Conservation (phyloP, 1,284 basidiomycete species). For the Mixia osmundae region DNA sequence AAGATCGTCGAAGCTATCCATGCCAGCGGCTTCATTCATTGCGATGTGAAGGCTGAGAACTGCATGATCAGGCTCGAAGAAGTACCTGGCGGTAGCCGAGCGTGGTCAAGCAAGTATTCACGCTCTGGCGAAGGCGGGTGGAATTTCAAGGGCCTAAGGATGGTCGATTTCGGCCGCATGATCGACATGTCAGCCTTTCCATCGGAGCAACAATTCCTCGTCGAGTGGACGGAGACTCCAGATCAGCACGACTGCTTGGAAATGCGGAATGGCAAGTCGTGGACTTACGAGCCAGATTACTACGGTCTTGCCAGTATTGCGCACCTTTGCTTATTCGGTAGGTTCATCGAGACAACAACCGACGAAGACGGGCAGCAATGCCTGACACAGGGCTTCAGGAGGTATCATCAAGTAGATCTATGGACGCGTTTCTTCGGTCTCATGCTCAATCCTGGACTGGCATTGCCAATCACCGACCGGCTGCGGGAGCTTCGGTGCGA, state of each 20-base stretch:
- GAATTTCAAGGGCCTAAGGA: constrained; percentile 60
- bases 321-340: constrained; percentile 87
- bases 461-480: constrained; percentile 45
- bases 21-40: constrained; percentile 62
- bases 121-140: constrained; percentile 58
- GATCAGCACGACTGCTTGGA: constrained; percentile 76
- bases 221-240: constrained; percentile 50
- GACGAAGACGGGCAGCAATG: constrained; percentile 29
- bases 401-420: constrained; percentile 83
- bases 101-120: constrained; percentile 53
- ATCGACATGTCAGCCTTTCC: constrained; percentile 68
- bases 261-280: constrained; percentile 55
- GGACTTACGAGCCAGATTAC: constrained; percentile 92
- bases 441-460: constrained; percentile 55
- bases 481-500: constrained; percentile 39
- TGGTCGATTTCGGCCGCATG: constrained; percentile 91
- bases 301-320: constrained; percentile 77
- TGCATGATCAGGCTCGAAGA: constrained; percentile 75
- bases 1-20: constrained; percentile 66
- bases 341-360: constrained; percentile 49
- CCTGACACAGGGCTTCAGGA: constrained; percentile 53
- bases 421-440: constrained; percentile 69
- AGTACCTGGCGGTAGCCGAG: constrained; percentile 39
- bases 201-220: constrained; percentile 48
- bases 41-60: constrained; percentile 98